Percentiles rank a stretch among this genome's conserved stretches.
Conservation (phyloP, 768 basidiomycete species). For the Coprinopsis sp. region DNA sequence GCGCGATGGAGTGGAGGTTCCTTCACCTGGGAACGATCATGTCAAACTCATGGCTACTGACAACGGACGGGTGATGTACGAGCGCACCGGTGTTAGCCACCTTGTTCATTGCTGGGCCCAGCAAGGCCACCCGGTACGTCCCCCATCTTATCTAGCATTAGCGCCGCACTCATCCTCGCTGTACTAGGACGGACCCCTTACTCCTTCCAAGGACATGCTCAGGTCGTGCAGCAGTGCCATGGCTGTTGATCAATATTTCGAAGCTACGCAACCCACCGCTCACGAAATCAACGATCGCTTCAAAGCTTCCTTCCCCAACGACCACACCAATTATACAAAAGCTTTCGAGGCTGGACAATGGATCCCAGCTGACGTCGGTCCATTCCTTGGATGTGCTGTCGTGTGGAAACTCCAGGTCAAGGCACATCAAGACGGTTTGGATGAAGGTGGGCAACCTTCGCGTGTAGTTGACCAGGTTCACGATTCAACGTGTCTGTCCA, state of each 20-base stretch:
- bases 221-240: background rate
- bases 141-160: background rate
- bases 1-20: too few relatives aligned
- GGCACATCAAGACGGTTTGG: too few relatives aligned
- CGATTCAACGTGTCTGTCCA: constrained; percentile 16
- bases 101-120: constrained; percentile 14
- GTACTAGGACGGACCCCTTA: background rate
- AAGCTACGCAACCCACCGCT: constrained; percentile 2
- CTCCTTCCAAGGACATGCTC: background rate
- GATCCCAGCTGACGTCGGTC: constrained; percentile 13
- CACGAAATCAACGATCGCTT: constrained; percentile 1
- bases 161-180: background rate
- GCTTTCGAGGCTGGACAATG: constrained; percentile 14
- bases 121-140: constrained; percentile 11
- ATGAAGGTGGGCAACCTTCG: too few relatives aligned
- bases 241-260: background rate
- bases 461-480: too few relatives aligned
- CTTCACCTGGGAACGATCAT: too few relatives aligned
- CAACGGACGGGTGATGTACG: background rate
- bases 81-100: constrained; percentile 9
- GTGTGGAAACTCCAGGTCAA: constrained; percentile 18
- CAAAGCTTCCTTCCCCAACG: constrained; percentile 11
- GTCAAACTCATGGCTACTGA: background rate
- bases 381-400: constrained; percentile 15
- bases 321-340: constrained; percentile 7